A percentile compares a stretch with the other conserved stretches of the same genome.
phyloP scores from a whole-genome alignment of 73 alveolate genomes.

The Paramecium octaurelia region DNA sequence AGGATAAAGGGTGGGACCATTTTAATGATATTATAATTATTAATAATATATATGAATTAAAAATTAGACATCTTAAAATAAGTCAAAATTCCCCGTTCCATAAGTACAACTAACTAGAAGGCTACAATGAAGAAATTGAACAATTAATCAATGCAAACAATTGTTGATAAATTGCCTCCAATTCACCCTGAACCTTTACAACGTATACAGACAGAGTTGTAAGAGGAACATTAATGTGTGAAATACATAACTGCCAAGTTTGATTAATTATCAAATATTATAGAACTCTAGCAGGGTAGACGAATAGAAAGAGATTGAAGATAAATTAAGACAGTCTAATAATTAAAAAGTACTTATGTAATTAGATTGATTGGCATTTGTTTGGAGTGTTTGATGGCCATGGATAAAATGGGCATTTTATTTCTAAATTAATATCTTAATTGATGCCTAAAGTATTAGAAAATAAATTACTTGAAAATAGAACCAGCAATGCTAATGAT shows the following conservation, averaged over 20 bases:
- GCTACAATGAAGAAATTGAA: not conserved
- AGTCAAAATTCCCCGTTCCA: not conserved
- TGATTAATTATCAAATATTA: not conserved
- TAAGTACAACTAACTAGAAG: not conserved
- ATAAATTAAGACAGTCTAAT: not conserved
- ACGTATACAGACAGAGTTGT: not conserved
- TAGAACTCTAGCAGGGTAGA: constrained; percentile 1
- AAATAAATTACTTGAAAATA: not conserved
- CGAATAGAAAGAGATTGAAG: not conserved
- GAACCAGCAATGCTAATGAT: not conserved
- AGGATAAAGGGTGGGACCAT: constrained; percentile 56
- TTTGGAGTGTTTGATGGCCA: constrained; percentile 62
- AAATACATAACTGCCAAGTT: not conserved
- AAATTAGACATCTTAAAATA: not conserved
- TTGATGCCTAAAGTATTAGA: not conserved
- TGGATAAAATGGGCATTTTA: constrained; percentile 57
- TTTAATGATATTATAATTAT: constrained; percentile 19
- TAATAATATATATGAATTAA: not conserved
- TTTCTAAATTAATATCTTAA: not conserved
- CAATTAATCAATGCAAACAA: not conserved
- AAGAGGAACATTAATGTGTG: not conserved
- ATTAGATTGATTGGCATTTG: not conserved
- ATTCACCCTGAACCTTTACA: not conserved
- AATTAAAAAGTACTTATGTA: not conserved
- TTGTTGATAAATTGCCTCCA: not conserved